Conservation (phyloP, 768 basidiomycete genomes). For the Lactarius pseudohatsudake region DNA sequence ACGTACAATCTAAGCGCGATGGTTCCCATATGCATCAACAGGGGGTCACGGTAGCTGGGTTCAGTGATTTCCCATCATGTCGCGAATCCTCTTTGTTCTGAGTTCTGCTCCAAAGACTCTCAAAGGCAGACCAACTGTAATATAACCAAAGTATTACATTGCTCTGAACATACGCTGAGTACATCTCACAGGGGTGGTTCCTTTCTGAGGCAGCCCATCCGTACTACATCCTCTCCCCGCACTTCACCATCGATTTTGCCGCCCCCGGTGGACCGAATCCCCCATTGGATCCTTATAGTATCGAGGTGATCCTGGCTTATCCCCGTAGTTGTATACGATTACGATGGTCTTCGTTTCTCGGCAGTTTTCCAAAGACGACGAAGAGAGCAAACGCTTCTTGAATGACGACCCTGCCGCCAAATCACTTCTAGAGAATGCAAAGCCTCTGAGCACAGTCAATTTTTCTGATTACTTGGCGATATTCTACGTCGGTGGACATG, state of each 20-base stretch:
- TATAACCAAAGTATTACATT: conserved; percentile 17
- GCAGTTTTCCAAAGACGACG: conserved; percentile 55
- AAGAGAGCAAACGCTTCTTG: conserved; percentile 54
- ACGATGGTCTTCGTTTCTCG: background rate
- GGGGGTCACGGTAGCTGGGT: background rate
- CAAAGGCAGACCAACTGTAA: conserved; percentile 50
- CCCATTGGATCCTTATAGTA: conserved; percentile 59
- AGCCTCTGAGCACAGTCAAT: conserved; percentile 60
- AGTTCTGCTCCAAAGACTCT: conserved; percentile 64
- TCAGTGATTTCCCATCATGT: conserved; percentile 8
- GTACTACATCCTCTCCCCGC: conserved; percentile 38
- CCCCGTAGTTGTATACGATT: background rate
- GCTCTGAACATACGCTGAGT: conserved; percentile 1
- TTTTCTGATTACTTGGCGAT: conserved; percentile 65
- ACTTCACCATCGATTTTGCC: conserved; percentile 46
- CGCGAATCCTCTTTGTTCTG: conserved; percentile 71
- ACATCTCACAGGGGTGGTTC: conserved; percentile 63
- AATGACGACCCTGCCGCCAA: conserved; percentile 53
- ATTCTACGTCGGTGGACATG: conserved; percentile 80
- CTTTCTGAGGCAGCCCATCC: conserved; percentile 56
- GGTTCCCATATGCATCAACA: too few relatives aligned
- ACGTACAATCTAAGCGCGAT: background rate
- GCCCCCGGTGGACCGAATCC: conserved; percentile 58
- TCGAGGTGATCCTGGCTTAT: conserved; percentile 41
- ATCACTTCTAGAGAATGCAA: conserved; percentile 52